phyloP scores from a whole-genome alignment of 495 filamentous ascomycete genomes.

The Podospora bellae-mahoneyi region DNA sequence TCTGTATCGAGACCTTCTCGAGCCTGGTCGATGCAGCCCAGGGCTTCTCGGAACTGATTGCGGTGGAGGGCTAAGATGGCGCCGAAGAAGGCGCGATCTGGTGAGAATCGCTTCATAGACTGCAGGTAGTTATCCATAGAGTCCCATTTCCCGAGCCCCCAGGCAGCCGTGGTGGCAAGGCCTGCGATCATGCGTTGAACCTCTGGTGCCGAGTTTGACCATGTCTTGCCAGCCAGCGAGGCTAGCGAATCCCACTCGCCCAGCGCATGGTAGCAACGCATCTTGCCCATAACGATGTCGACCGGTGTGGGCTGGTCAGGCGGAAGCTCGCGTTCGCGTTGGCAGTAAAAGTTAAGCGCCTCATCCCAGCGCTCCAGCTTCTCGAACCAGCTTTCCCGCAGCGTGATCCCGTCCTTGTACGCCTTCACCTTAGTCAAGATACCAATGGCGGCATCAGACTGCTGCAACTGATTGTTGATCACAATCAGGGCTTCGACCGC shows the following conservation, averaged over 20 bases:
- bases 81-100: conserved; percentile 94
- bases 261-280: conserved; percentile 95
- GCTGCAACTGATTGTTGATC: conserved; percentile 97
- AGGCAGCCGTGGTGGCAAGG: conserved; percentile 92
- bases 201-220: conserved; percentile 79
- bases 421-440: conserved; percentile 91
- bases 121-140: conserved; percentile 94
- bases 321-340: conserved; percentile 65
- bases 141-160: conserved; percentile 95
- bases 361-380: conserved; percentile 98
- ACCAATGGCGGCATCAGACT: conserved; percentile 95
- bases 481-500: conserved; percentile 96
- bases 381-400: conserved; percentile 98
- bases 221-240: conserved; percentile 83
- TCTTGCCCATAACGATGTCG: conserved; percentile 97
- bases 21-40: conserved; percentile 80
- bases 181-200: conserved; percentile 85
- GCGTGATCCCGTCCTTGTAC: conserved; percentile 84
- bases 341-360: conserved; percentile 85
- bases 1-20: conserved; percentile 93
- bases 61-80: conserved; percentile 91
- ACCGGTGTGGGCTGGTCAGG: conserved; percentile 62
- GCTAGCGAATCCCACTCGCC: conserved; percentile 96
- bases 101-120: conserved; percentile 89
- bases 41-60: conserved; percentile 88